A percentile compares a stretch with the other conserved stretches of the same genome.
These are phyloP conservation scores for Ganoderma sp. DNA, from an alignment of 1,284 basidiomycete species.

Conservation along the genomic window DNA sequence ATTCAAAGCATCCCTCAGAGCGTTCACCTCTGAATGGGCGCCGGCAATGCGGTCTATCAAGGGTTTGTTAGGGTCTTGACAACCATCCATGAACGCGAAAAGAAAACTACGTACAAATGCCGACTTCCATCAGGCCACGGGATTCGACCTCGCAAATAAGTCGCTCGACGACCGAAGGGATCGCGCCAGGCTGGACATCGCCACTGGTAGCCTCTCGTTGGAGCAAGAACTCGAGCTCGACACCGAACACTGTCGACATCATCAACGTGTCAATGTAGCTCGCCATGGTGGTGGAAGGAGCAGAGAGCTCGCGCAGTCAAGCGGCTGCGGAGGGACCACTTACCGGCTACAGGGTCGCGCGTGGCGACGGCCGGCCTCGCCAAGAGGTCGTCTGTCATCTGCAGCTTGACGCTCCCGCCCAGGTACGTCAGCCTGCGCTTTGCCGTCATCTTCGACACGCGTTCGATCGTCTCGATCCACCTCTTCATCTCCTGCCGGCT, in stretches of 20 bases:
- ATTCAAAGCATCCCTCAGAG: constrained; percentile 76
- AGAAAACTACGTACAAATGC: constrained; percentile 67
- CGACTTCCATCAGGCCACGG: constrained; percentile 78
- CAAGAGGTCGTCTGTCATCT: constrained; percentile 73
- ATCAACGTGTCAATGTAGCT: constrained; percentile 17
- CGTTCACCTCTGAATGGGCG: constrained; percentile 69
- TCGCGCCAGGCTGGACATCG: constrained; percentile 56
- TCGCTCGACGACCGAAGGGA: constrained; percentile 69
- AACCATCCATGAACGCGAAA: no score
- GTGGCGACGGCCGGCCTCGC: constrained; percentile 49
- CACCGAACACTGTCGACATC: constrained; percentile 68
- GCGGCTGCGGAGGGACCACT: constrained; percentile 31
- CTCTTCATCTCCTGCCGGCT: constrained; percentile 69
- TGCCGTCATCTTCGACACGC: constrained; percentile 72
- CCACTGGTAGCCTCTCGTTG: constrained; percentile 62
- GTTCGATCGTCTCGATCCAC: constrained; percentile 77
- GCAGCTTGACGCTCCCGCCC: constrained; percentile 71
- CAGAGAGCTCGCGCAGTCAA: neutral
- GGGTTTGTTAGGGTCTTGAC: constrained; percentile 3
- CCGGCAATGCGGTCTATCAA: constrained; percentile 80
- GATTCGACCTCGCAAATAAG: constrained; percentile 74
- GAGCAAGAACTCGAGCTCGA: constrained; percentile 72
- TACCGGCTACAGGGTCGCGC: constrained; percentile 68
- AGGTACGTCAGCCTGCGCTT: constrained; percentile 82
- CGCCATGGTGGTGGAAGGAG: constrained; percentile 3